Conservation (phyloP, 805 yeast species). For the Metschnikowia noctiluminum region DNA sequence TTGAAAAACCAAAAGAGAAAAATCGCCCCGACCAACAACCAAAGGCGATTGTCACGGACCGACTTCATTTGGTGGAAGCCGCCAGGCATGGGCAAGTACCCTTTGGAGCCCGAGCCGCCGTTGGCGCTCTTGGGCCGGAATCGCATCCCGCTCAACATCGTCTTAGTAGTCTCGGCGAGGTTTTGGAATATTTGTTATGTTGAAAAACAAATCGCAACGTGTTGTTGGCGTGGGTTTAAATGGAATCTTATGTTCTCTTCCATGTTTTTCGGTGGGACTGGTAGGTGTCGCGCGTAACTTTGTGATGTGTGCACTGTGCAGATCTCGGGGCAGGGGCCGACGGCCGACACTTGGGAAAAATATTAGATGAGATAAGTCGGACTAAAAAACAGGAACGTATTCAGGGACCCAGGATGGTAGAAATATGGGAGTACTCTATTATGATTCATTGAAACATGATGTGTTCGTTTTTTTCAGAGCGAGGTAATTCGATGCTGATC, state of each 20-base stretch:
- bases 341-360: neutral
- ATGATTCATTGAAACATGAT: too few relatives aligned
- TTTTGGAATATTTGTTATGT: neutral
- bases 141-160: conserved; percentile 13
- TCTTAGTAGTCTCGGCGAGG: neutral
- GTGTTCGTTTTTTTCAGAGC: too few relatives aligned
- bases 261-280: neutral
- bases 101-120: conserved; percentile 3
- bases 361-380: too few relatives aligned
- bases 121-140: conserved; percentile 16
- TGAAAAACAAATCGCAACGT: neutral
- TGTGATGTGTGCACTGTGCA: neutral
- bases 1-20: conserved; percentile 13
- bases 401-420: too few relatives aligned
- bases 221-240: neutral
- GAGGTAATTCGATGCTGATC: too few relatives aligned
- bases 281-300: neutral
- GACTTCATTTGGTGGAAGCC: conserved; percentile 5
- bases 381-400: too few relatives aligned
- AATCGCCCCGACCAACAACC: conserved; percentile 4
- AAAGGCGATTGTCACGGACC: conserved; percentile 7
- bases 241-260: neutral
- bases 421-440: too few relatives aligned
- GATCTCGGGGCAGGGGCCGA: neutral
- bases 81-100: conserved; percentile 13